Base-by-base conservation (phyloP, 2,329 filamentous ascomycete species). In the Sporothrix sp. region DNA sequence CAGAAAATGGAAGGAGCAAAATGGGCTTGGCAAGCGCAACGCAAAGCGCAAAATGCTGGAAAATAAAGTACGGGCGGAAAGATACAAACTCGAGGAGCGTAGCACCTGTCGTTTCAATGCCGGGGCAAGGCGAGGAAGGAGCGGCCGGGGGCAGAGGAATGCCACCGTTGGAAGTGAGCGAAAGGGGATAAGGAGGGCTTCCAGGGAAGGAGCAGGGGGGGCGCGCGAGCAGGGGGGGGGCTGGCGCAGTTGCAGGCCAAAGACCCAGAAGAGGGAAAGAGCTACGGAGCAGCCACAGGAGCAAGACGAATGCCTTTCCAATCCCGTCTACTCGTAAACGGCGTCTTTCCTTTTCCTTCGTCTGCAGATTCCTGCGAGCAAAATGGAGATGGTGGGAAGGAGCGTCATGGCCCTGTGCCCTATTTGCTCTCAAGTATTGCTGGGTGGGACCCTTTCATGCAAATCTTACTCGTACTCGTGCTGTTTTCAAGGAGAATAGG, bases 391-490 rank as follows among this genome's bases (percentile, higher is more conserved):
- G 39, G 38, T 23, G 18, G 30, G 35, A 20, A 16, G 14, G 8
- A 4, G 23, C 13, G 20, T 28, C 28, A 27, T 35, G 37, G 38
- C 21, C 39, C 10, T 21, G 20, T n/a, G 38, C 38, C 32, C 21
- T 44, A 45, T 37, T 28, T 28, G 25, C 25, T 28, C 6, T 28
- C 25, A 6, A 10, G 5, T 21, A 25, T 27, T 36, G n/a, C n/a
- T 43, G 27, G 16, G 48, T 50, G 48, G 48, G 28, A 39, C 32
- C 48, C 25, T 20, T 39, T 44, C 21, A 50, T 50, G 48, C 48
- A 45, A 50, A 50, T 50, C 48, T 50, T 50, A 50, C 25, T 38
- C 16, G n/a, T n/a, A n/a, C n/a, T 16, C 33, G 25, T 27, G 10
- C 20, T 38, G 16, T 25, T 16, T 42, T 42, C 35, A 3, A 36